These are phyloP conservation scores for Lunasporangiospora selenospora DNA, from an alignment of 192 early-diverging fungal species.

Conservation along the genomic window DNA sequence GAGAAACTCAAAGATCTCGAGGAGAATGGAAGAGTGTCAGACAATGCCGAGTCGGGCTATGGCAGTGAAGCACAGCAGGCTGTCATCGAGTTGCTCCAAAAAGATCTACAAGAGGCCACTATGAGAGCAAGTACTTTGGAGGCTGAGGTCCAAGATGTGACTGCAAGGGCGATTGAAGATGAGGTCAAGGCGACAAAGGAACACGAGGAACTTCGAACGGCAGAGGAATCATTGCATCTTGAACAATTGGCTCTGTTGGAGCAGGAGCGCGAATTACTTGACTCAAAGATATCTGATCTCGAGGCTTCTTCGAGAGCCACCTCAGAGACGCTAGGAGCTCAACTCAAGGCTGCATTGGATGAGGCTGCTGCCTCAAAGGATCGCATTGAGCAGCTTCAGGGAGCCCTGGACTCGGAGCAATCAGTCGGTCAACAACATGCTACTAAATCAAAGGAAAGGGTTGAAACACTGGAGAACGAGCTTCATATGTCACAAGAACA, in stretches of 20 bases:
- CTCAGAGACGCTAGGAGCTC: not conserved
- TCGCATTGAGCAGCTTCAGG: slow-evolving; percentile 4
- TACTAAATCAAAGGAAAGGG: slow-evolving; percentile 15
- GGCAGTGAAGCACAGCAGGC: slow-evolving; percentile 11
- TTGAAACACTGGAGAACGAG: slow-evolving; percentile 27
- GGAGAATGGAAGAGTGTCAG: slow-evolving; percentile 10
- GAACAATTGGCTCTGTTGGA: slow-evolving; percentile 17
- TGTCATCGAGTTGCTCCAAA: slow-evolving; percentile 36
- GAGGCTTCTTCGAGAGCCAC: not conserved
- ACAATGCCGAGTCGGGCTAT: not conserved
- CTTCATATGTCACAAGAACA: slow-evolving; percentile 30
- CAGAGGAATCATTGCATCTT: slow-evolving; percentile 10
- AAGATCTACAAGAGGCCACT: slow-evolving; percentile 39
- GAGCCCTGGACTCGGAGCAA: not conserved
- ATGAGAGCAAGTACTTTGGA: slow-evolving; percentile 32
- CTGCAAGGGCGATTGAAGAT: slow-evolving; percentile 41
- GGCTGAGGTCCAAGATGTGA: slow-evolving; percentile 43
- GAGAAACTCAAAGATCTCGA: slow-evolving; percentile 29
- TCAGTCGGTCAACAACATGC: slow-evolving; percentile 5
- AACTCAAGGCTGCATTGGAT: slow-evolving; percentile 17
- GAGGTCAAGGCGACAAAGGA: slow-evolving; percentile 27
- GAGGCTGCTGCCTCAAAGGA: slow-evolving; percentile 44
- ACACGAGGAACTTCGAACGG: slow-evolving; percentile 7
- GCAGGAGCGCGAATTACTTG: slow-evolving; percentile 2
- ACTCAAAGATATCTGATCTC: slow-evolving; percentile 1